A percentile compares a stretch with the other conserved stretches of the same genome.
phyloP scores from a whole-genome alignment of 75 land plant species.

The Sequoia sempervirens region DNA sequence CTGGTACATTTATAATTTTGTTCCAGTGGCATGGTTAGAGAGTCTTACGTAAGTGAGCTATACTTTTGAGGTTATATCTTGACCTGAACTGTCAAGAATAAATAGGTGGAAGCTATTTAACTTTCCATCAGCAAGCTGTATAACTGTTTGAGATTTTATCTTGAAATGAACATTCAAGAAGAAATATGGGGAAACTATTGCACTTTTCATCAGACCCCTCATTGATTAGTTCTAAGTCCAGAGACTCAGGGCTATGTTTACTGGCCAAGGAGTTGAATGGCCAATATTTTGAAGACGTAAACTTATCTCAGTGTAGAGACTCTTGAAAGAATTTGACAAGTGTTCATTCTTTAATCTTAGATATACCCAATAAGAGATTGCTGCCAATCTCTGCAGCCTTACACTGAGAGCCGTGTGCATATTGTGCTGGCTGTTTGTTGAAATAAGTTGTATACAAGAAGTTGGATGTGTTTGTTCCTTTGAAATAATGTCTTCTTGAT shows the following conservation, averaged over 20 bases:
- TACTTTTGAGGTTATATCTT: not conserved
- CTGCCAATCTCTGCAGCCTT: not conserved
- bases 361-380: not conserved
- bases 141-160: not conserved
- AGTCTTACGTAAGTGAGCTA: not conserved
- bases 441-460: not conserved
- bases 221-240: not conserved
- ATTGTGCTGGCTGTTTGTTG: not conserved
- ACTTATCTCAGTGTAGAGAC: not conserved
- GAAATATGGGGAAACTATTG: not conserved
- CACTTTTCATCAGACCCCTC: not conserved
- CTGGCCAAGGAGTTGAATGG: not conserved
- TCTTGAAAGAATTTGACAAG: not conserved
- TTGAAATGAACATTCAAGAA: not conserved
- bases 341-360: not conserved
- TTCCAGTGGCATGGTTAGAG: not conserved
- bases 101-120: not conserved
- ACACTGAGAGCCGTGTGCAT: not conserved
- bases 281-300: not conserved
- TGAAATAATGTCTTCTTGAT: not conserved
- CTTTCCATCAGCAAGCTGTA: not conserved
- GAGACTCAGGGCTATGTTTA: not conserved
- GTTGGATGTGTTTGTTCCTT: not conserved
- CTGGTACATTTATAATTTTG: not conserved
- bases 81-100: not conserved